Evolutionary conservation across 257 asterid genomes (phyloP), one percentile per base, ranked within the genome.

Genomic region (Craterostigma plantagineum): DNA sequence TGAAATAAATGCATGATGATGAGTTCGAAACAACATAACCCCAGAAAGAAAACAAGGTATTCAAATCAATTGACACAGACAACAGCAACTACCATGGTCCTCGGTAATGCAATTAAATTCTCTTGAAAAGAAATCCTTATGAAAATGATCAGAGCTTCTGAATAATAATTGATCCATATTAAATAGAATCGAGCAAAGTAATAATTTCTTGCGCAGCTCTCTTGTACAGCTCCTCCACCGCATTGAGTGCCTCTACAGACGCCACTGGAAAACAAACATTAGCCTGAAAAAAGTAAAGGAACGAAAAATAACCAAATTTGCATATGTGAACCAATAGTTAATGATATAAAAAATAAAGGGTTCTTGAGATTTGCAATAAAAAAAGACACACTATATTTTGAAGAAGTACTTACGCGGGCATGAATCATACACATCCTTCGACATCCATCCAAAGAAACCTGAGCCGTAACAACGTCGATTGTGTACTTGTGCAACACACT

Each of bases 211-310:
- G 54, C 34, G 78, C 74, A 42, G 69, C 91, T 53, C 49, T 64
- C 56, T 68, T 80, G 73, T 58, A 77, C 30, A 71, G 39, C 16
- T 80, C 83, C 48, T 80, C 83, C 65, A 59, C 63, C 4, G 62
- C 41, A 50, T 58, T 9, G 33, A 35, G 33, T 54, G 59, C 51
- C 58, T 56, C 72, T 0, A 65, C 37, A 33, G 52, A 49, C 16
- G 63, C 66, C 16, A 49, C 61, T 35, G 46, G 33, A 11, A 15
- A 23, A 23, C 30, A 23, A 23, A 23, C 78, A 45, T 42, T 68
- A 23, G 66, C 81, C 93, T 17, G 1, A 33, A 63, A 17, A 17
- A 41, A n/a, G 7, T 42, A 42, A 27, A 27, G 13, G 11, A 18
- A 48, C 7, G 7, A 10, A 27, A 7, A 42, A 13, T n/a, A 35